Conservation (phyloP, 2,329 filamentous ascomycete genomes). For the Xylariales sp. region DNA sequence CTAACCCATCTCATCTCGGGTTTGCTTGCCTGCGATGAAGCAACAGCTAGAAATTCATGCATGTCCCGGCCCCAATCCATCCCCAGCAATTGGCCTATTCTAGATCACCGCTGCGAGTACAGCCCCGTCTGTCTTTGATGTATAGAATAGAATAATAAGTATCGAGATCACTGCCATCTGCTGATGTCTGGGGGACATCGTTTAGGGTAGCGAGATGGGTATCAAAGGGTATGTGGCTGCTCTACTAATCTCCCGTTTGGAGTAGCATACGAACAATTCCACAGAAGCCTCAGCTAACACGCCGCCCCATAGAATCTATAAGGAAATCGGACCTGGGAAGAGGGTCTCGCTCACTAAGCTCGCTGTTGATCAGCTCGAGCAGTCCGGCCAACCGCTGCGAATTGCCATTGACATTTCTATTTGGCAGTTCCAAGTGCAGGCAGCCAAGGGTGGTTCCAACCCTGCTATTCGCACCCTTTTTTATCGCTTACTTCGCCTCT, state of each 20-base stretch:
- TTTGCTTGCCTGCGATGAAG: no score
- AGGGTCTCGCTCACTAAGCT: slow-evolving; percentile 79
- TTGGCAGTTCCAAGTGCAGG: slow-evolving; percentile 93
- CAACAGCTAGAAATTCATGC: no score
- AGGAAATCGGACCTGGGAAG: slow-evolving; percentile 77
- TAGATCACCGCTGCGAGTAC: no score
- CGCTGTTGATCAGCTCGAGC: slow-evolving; percentile 70
- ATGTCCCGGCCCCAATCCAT: no score
- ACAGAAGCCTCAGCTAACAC: slow-evolving; percentile 14
- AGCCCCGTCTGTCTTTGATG: no score
- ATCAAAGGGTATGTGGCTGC: slow-evolving; percentile 53
- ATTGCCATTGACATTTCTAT: slow-evolving; percentile 94
- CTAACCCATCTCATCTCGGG: no score
- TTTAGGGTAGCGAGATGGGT: no score
- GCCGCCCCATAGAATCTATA: slow-evolving; percentile 68
- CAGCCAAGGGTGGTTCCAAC: slow-evolving; percentile 80
- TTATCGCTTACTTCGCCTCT: slow-evolving; percentile 77
- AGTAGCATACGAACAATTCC: no score
- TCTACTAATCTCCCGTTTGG: background rate
- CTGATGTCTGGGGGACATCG: no score
- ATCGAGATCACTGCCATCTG: no score
- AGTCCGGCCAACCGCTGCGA: slow-evolving; percentile 67
- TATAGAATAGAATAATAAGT: no score
- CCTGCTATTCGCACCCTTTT: slow-evolving; percentile 89
- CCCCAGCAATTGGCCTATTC: no score